Evolutionary conservation across 2,329 filamentous ascomycete genomes (phyloP).

Genomic region (Alternaria dauci): DNA sequence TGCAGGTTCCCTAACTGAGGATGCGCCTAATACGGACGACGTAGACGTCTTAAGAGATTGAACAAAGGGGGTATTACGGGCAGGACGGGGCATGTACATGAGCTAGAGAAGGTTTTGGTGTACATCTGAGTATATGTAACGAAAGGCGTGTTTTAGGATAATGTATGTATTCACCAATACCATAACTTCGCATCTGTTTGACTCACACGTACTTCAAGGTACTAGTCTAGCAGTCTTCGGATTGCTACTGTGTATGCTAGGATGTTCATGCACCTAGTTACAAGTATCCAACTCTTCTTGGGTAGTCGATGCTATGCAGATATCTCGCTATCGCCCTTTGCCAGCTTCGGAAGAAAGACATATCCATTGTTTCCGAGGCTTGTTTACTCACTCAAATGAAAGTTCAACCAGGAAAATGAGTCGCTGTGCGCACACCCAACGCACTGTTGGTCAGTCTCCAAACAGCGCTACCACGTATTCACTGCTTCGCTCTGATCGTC

Average conservation of each 20-base stretch:
- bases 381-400: not conserved
- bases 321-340: not conserved
- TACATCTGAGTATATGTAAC: not conserved
- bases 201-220: not conserved
- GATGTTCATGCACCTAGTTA: no score
- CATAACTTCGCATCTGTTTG: not conserved
- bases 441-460: not conserved
- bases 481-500: not conserved
- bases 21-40: not conserved
- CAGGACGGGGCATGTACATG: not conserved
- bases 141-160: not conserved
- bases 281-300: not conserved
- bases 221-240: no score
- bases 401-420: not conserved
- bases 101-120: not conserved
- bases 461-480: not conserved
- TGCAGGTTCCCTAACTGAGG: conserved; percentile 13
- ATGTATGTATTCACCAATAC: not conserved
- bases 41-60: not conserved
- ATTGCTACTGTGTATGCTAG: not conserved
- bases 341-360: not conserved
- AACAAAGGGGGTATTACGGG: not conserved
- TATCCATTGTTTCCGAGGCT: not conserved
- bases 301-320: not conserved
- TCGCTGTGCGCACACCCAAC: not conserved